Evolutionary conservation across 176 grass and related monocot genomes (phyloP), one percentile per base, ranked within the genome.

Genomic region (Hordeum marinum): DNA sequence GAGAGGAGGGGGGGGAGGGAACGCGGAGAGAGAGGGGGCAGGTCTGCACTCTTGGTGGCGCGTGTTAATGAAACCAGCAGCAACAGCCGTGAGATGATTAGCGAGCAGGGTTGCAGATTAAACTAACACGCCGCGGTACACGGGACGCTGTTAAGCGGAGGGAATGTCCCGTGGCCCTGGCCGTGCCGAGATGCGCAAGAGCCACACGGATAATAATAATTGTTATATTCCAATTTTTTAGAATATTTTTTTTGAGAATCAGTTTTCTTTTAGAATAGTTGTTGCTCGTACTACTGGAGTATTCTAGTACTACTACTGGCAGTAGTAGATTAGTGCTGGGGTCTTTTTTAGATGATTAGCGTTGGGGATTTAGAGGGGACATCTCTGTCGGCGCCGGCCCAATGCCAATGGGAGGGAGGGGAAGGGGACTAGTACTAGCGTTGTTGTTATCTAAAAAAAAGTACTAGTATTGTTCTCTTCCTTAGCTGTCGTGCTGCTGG

Each of bases 331-430:
- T 34, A 15, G 2, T 64, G 14, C 59, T 26, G 10, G 52, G 60
- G 24, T 62, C 9, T 17, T 65, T 63, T 63, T 15, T 32, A 29
- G 5, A 35, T 2, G n/a, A 71, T 78, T 83, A 88, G 9, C 21
- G 26, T 59, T 83, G 79, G 46, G 15, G 63, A 88, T 50, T 63
- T 71, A 50, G 85, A 43, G n/a, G 41, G 41, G 12, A 11, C 36
- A 86, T 86, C 73, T 66, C 10, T 90, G 84, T 83, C 84, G 80
- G 84, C 79, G 65, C 43, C 72, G 31, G 40, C 14, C 46, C 24
- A 27, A 11, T 45, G 9, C 7, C 9, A 45, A n/a, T 36, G 13
- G 24, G n/a, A 20, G 23, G 9, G 13, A 62, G 43, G 34, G 20
- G 32, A 76, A 75, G 40, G 31, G 31, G 31, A 32, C 31, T 32